These are phyloP conservation scores for Periconia sp. DNA, from an alignment of 2,329 filamentous ascomycete genomes.

Conservation along the genomic window DNA sequence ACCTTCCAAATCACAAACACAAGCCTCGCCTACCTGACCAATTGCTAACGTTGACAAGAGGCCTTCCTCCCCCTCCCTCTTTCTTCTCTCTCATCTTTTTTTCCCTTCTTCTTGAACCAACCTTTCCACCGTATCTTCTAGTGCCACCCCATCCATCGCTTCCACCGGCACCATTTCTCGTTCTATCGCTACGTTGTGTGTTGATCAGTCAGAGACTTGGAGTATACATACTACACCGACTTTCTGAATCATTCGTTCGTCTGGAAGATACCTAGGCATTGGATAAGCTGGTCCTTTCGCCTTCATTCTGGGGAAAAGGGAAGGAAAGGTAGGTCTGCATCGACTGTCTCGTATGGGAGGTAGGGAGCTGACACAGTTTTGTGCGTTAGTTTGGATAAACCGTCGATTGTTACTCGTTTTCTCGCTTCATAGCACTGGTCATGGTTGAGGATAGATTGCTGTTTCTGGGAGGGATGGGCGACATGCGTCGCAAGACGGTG, in stretches of 20 bases:
- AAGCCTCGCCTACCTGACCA: too few species aligned
- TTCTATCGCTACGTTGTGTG: background rate
- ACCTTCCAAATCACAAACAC: too few species aligned
- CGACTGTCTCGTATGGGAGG: too few species aligned
- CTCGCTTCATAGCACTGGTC: too few species aligned
- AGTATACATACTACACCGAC: background rate
- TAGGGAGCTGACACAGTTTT: too few species aligned
- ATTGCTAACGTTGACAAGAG: too few species aligned
- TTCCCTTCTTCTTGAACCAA: background rate
- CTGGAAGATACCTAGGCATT: background rate
- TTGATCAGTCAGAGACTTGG: background rate
- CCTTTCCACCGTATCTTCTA: background rate
- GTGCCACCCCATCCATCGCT: background rate
- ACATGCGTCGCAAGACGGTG: too few species aligned
- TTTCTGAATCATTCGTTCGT: background rate
- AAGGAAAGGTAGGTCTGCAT: background rate
- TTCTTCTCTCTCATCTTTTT: background rate
- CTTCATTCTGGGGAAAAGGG: background rate
- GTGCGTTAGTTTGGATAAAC: too few species aligned
- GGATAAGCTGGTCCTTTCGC: background rate
- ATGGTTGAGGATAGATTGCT: too few species aligned
- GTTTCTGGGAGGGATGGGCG: too few species aligned
- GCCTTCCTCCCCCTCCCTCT: background rate
- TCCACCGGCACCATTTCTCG: background rate
- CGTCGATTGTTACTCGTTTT: too few species aligned